Evolutionary conservation across 116 monocot species (phyloP).

Genomic region (Papilionanthe hybrid): DNA sequence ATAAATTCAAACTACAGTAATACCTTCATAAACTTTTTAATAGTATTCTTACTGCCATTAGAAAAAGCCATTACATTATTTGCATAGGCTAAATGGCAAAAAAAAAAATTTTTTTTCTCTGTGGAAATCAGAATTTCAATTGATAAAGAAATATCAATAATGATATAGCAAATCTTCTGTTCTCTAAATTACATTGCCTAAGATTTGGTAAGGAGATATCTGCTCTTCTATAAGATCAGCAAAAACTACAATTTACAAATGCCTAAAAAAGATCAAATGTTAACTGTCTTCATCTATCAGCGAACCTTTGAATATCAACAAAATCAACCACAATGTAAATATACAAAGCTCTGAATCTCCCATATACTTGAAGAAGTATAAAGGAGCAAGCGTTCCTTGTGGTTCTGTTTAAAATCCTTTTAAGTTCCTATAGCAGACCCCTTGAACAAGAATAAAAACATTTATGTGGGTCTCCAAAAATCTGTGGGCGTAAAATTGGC

Average conservation of each 20-base stretch:
- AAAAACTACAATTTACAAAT: constrained; percentile 24
- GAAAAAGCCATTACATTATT: too few relatives aligned
- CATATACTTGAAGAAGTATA: background rate
- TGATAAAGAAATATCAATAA: background rate
- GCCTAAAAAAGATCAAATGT: constrained; percentile 5
- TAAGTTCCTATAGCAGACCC: background rate
- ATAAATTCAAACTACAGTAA: too few relatives aligned
- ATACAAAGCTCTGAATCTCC: background rate
- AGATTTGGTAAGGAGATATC: background rate
- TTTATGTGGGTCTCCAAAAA: constrained; percentile 58
- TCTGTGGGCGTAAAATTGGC: constrained; percentile 41
- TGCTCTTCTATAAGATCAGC: background rate
- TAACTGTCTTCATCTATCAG: background rate
- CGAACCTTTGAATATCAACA: background rate
- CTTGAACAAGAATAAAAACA: background rate
- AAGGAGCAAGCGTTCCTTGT: background rate
- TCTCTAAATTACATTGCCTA: background rate
- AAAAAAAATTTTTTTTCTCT: too few relatives aligned
- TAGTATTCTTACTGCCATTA: too few relatives aligned
- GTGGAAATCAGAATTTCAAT: background rate
- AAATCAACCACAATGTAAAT: background rate
- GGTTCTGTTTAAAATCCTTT: background rate
- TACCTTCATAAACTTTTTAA: too few relatives aligned
- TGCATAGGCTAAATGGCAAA: too few relatives aligned
- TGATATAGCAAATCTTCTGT: background rate